These are phyloP conservation scores for Pseudomonodictys pantanalensis DNA, from an alignment of 495 filamentous ascomycete species.

Conservation along the genomic window DNA sequence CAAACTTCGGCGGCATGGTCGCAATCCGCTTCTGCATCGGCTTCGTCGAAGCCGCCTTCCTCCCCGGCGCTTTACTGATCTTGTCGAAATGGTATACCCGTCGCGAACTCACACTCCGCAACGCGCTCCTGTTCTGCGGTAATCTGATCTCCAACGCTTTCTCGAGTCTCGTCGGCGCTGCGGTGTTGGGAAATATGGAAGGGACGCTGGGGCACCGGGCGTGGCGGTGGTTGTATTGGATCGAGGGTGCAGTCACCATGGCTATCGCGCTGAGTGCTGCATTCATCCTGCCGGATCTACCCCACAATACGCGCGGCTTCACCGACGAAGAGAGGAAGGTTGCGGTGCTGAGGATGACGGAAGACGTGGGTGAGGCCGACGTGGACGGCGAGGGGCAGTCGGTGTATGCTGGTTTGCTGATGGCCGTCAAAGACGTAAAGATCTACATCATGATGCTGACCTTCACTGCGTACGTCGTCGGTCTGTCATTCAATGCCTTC, in stretches of 20 bases:
- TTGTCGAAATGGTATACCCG: conserved; percentile 23
- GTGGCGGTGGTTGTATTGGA: conserved; percentile 22
- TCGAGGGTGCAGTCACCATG: conserved; percentile 20
- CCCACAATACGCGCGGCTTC: conserved; percentile 17
- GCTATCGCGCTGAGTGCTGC: conserved; percentile 7
- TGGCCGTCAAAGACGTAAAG: conserved; percentile 19
- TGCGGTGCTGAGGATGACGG: conserved; percentile 22
- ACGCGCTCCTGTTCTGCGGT: conserved; percentile 23
- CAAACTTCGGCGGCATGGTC: conserved; percentile 20
- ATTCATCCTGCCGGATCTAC: conserved; percentile 21
- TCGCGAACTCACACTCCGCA: conserved; percentile 15
- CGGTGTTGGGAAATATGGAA: conserved; percentile 16
- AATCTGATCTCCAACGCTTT: conserved; percentile 21
- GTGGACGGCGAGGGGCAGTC: conserved; percentile 7
- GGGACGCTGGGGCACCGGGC: conserved; percentile 10
- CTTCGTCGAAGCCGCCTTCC: conserved; percentile 23
- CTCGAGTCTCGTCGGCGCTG: conserved; percentile 16
- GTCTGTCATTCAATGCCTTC: conserved; percentile 24
- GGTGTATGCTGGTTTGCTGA: conserved; percentile 11
- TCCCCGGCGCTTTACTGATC: conserved; percentile 20
- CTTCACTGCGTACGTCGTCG: conserved; percentile 22
- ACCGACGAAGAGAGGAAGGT: conserved; percentile 13
- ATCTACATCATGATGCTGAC: conserved; percentile 28
- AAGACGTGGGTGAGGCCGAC: conserved; percentile 23
- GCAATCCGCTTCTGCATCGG: conserved; percentile 21